A percentile compares a stretch with the other conserved stretches of the same genome.
phyloP scores from a whole-genome alignment of 768 basidiomycete species.

The Mrakia blollopis region DNA sequence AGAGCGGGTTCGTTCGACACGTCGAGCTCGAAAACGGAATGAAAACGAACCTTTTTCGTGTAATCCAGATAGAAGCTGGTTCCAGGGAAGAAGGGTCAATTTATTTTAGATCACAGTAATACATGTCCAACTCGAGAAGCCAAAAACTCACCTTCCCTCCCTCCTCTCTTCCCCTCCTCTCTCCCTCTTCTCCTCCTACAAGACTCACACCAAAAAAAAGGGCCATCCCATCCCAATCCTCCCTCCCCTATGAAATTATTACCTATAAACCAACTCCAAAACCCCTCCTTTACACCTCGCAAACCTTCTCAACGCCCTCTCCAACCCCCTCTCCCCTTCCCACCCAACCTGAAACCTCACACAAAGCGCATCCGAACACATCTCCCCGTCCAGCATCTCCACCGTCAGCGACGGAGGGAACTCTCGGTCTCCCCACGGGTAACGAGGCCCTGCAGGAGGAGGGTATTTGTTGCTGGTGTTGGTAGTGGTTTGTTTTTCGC shows the following conservation, averaged over 20 bases:
- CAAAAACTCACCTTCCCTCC: too few species aligned
- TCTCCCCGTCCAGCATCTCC: conserved; percentile 72
- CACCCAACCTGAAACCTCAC: conserved; percentile 76
- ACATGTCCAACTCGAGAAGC: too few species aligned
- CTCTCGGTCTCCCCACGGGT: conserved; percentile 15
- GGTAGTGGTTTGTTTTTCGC: neutral
- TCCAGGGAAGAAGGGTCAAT: too few species aligned
- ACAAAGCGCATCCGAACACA: conserved; percentile 86
- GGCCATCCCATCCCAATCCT: neutral
- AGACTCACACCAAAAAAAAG: too few species aligned
- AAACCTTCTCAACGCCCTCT: conserved; percentile 57
- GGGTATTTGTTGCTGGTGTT: conserved; percentile 30
- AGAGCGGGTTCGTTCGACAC: too few species aligned
- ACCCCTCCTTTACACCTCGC: conserved; percentile 35
- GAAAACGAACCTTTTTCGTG: too few species aligned
- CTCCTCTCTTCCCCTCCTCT: too few species aligned
- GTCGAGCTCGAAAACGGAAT: too few species aligned
- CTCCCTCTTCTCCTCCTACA: too few species aligned
- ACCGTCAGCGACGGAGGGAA: conserved; percentile 42
- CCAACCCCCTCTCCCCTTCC: conserved; percentile 47
- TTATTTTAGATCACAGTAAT: too few species aligned
- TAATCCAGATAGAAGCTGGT: too few species aligned
- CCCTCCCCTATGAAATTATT: conserved; percentile 46
- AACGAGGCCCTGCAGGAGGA: conserved; percentile 30
- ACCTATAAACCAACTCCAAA: conserved; percentile 73